Percentiles rank a stretch among this genome's conserved stretches.
Conservation (phyloP, 148 eudicot species). For the Polygonum maritimum region DNA sequence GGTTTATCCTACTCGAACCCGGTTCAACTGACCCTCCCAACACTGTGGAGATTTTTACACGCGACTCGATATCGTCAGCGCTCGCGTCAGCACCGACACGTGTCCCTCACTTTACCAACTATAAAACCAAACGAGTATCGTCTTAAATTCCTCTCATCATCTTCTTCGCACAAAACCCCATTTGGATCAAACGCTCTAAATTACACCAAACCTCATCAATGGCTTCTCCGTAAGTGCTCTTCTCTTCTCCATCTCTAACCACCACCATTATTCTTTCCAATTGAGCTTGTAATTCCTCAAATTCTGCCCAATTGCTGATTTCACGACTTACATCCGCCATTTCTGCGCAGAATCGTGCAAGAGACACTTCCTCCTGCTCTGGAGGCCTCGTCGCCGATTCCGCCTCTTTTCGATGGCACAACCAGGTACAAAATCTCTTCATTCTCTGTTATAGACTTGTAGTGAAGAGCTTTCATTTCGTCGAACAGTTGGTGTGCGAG, state of each 20-base stretch:
- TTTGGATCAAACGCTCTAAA: background rate
- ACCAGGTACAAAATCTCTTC: conserved; percentile 28
- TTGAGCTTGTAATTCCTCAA: too few species aligned
- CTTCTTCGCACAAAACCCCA: background rate
- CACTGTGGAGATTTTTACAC: too few species aligned
- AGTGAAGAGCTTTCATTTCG: background rate
- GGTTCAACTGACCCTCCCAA: too few species aligned
- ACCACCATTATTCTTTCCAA: background rate
- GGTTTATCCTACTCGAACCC: too few species aligned
- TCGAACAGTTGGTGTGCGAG: conserved; percentile 2
- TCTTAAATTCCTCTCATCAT: background rate
- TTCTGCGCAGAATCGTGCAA: conserved; percentile 16
- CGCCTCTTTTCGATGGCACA: conserved; percentile 65
- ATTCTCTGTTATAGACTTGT: background rate
- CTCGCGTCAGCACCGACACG: background rate
- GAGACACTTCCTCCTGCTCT: conserved; percentile 36
- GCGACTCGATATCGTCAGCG: background rate
- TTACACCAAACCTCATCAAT: background rate
- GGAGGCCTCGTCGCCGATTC: conserved; percentile 53
- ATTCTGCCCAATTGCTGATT: background rate
- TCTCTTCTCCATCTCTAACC: background rate
- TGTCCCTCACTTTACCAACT: background rate
- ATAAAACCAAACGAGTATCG: background rate
- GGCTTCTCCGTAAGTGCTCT: background rate
- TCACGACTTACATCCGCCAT: background rate